Conservation (phyloP, 306 rosid species). For the Fragaria ananassa region DNA sequence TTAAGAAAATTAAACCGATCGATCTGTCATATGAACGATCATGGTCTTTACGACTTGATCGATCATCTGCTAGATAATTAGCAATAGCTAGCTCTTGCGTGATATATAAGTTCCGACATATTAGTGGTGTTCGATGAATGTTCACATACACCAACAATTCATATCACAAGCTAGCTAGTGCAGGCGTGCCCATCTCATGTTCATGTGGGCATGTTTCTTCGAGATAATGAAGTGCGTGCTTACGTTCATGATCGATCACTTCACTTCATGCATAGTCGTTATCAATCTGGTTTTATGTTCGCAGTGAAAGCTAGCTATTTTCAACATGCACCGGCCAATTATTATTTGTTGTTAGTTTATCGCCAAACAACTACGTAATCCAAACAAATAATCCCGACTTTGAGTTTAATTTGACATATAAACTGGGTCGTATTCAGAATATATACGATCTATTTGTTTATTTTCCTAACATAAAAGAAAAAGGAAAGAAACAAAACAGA, state of each 20-base stretch:
- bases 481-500: not conserved
- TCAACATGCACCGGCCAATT: not conserved
- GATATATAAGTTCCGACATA: not conserved
- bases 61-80: not conserved
- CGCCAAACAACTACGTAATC: not conserved
- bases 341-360: not conserved
- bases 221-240: not conserved
- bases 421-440: not conserved
- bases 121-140: not conserved
- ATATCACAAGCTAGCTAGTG: not conserved
- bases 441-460: not conserved
- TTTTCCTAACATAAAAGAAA: not conserved
- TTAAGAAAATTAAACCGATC: not conserved
- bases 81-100: not conserved
- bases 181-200: slow-evolving; percentile 5
- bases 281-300: not conserved
- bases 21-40: not conserved
- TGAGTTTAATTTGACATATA: not conserved
- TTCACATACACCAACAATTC: not conserved
- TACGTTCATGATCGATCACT: not conserved
- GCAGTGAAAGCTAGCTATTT: not conserved
- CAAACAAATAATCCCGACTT: not conserved
- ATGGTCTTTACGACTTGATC: not conserved
- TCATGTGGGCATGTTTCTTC: slow-evolving; percentile 15
- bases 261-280: not conserved